These are phyloP conservation scores for Asclepias syriaca DNA, from an alignment of 257 asterid species.

Conservation along the genomic window DNA sequence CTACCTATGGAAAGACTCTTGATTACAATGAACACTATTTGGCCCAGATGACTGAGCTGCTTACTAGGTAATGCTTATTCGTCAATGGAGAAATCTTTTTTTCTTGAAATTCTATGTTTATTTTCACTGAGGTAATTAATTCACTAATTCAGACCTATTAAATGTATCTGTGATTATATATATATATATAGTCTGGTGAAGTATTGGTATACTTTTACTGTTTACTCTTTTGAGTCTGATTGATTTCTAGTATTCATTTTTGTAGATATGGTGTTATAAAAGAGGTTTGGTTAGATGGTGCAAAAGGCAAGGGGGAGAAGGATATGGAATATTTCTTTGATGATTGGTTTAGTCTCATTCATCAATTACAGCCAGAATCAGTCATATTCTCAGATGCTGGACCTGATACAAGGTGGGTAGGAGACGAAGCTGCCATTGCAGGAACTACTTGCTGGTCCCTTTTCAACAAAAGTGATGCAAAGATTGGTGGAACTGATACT, in stretches of 20 bases:
- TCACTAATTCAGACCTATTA: neutral
- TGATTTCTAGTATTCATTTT: neutral
- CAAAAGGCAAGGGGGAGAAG: conserved; percentile 88
- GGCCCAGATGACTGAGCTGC: conserved; percentile 96
- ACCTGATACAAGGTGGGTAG: conserved; percentile 93
- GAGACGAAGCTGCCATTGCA: conserved; percentile 76
- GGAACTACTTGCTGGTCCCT: conserved; percentile 92
- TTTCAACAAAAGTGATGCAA: conserved; percentile 52
- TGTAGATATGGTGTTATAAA: conserved; percentile 70
- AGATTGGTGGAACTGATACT: conserved; percentile 54
- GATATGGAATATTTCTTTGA: conserved; percentile 88
- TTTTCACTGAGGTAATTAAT: neutral
- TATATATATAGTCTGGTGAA: neutral
- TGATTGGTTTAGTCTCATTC: conserved; percentile 78
- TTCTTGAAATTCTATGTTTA: neutral
- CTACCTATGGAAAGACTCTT: conserved; percentile 65
- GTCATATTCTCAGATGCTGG: conserved; percentile 88
- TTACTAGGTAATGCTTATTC: conserved; percentile 51
- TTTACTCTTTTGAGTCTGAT: neutral
- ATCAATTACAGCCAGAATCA: conserved; percentile 78
- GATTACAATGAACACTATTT: conserved; percentile 77
- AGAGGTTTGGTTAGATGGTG: conserved; percentile 84
- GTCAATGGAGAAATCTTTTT: neutral
- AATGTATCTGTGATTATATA: neutral
- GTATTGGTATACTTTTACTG: neutral